A percentile compares a stretch with the other conserved stretches of the same genome.
phyloP scores from a whole-genome alignment of 441 rosid genomes.

The Populus hybrid region DNA sequence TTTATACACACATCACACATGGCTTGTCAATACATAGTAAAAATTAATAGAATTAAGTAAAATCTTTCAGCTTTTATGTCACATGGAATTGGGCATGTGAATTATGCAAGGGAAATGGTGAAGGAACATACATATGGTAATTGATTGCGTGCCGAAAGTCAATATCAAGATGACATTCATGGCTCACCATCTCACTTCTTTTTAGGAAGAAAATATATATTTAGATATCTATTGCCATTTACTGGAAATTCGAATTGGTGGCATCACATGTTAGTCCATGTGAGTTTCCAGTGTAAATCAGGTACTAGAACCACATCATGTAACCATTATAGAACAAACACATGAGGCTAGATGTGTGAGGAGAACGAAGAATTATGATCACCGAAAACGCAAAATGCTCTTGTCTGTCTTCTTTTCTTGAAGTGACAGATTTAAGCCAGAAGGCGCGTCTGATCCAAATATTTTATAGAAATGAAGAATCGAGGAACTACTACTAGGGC shows the following conservation, averaged over 20 bases:
- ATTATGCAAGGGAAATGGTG: not conserved
- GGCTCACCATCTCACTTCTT: not conserved
- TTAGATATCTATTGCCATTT: not conserved
- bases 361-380: no score
- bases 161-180: not conserved
- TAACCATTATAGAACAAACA: not conserved
- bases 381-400: no score
- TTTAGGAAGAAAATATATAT: not conserved
- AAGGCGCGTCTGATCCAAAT: no score
- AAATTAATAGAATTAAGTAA: not conserved
- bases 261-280: constrained; percentile 13
- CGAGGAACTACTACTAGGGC: no score
- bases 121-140: not conserved
- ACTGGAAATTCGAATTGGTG: not conserved
- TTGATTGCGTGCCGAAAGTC: not conserved
- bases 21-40: no score
- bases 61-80: not conserved
- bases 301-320: constrained; percentile 13
- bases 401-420: not conserved
- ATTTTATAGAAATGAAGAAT: no score
- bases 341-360: not conserved
- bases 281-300: constrained; percentile 16
- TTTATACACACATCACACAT: no score
- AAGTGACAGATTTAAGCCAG: no score
- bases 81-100: not conserved